Percentiles rank a stretch among this genome's conserved stretches.
These are phyloP conservation scores for Pyrenula aspistea DNA, from an alignment of 495 filamentous ascomycete genomes.

Conservation along the genomic window DNA sequence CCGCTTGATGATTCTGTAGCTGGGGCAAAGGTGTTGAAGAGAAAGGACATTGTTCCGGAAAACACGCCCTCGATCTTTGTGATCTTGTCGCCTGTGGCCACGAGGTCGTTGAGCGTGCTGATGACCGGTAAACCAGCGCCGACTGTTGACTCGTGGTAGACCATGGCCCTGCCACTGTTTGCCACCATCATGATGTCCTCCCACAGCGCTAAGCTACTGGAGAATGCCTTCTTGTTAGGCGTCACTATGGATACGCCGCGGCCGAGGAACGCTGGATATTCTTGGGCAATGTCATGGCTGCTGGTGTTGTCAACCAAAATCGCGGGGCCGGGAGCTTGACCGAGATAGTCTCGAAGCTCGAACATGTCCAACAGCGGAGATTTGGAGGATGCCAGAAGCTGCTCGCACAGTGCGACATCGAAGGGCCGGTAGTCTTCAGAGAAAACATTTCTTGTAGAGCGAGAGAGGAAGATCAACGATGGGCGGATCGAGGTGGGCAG, in stretches of 20 bases:
- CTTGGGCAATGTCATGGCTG: slow-evolving; percentile 61
- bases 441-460: slow-evolving; percentile 66
- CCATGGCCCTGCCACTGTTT: slow-evolving; percentile 48
- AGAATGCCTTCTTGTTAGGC: slow-evolving; percentile 97
- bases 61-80: slow-evolving; percentile 90
- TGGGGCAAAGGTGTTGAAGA: slow-evolving; percentile 91
- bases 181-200: slow-evolving; percentile 63
- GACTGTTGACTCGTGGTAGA: slow-evolving; percentile 89
- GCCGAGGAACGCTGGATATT: slow-evolving; percentile 66
- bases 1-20: slow-evolving; percentile 31
- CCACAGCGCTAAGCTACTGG: slow-evolving; percentile 63
- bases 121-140: slow-evolving; percentile 88
- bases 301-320: slow-evolving; percentile 92
- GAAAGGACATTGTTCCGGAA: slow-evolving; percentile 88
- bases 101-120: slow-evolving; percentile 77
- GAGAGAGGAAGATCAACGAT: slow-evolving; percentile 66
- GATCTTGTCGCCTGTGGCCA: slow-evolving; percentile 81
- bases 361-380: slow-evolving; percentile 40
- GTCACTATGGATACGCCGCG: slow-evolving; percentile 82
- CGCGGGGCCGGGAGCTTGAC: slow-evolving; percentile 53
- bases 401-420: slow-evolving; percentile 16
- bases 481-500: slow-evolving; percentile 47
- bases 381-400: slow-evolving; percentile 7
- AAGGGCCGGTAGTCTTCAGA: slow-evolving; percentile 38
- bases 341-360: slow-evolving; percentile 60